These are phyloP conservation scores for Apiotrichum porosum DNA, from an alignment of 1,284 basidiomycete species.

Conservation along the genomic window DNA sequence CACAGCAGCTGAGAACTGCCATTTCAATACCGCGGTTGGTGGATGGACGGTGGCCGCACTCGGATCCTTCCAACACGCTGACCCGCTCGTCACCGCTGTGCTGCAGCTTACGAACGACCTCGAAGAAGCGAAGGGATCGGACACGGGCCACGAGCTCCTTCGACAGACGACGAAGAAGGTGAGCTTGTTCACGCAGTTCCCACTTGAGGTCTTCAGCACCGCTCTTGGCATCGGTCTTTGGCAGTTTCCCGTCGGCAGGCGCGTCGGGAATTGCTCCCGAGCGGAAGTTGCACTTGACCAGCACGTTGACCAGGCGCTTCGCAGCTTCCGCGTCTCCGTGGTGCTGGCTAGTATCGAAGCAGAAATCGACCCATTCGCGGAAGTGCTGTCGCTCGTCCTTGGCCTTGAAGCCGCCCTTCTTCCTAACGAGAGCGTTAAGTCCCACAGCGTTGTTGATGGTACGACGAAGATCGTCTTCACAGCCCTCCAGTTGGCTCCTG, in stretches of 20 bases:
- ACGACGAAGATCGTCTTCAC: constrained; percentile 65
- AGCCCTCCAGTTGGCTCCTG: constrained; percentile 69
- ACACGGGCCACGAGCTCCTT: constrained; percentile 85
- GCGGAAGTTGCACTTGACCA: constrained; percentile 48
- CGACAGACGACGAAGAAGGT: constrained; percentile 71
- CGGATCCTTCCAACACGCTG: constrained; percentile 25
- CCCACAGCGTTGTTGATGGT: constrained; percentile 64
- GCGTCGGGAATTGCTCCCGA: constrained; percentile 21
- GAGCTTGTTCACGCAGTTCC: constrained; percentile 79
- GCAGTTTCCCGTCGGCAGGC: constrained; percentile 42
- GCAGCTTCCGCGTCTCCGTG: constrained; percentile 57
- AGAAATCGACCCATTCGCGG: constrained; percentile 34
- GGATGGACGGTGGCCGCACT: constrained; percentile 49
- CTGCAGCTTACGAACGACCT: constrained; percentile 80
- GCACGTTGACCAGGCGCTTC: constrained; percentile 33
- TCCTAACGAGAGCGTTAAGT: constrained; percentile 38
- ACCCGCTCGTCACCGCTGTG: constrained; percentile 58
- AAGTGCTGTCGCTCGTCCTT: constrained; percentile 33
- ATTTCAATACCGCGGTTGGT: constrained; percentile 59
- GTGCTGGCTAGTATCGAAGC: constrained; percentile 51
- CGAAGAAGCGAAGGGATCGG: constrained; percentile 84
- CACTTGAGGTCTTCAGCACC: constrained; percentile 59
- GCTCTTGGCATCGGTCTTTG: constrained; percentile 25
- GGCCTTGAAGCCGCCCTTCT: constrained; percentile 23
- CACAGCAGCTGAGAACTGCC: constrained; percentile 82